Base-by-base conservation (phyloP, 345 rosid genomes). In the Syzygium grande region DNA sequence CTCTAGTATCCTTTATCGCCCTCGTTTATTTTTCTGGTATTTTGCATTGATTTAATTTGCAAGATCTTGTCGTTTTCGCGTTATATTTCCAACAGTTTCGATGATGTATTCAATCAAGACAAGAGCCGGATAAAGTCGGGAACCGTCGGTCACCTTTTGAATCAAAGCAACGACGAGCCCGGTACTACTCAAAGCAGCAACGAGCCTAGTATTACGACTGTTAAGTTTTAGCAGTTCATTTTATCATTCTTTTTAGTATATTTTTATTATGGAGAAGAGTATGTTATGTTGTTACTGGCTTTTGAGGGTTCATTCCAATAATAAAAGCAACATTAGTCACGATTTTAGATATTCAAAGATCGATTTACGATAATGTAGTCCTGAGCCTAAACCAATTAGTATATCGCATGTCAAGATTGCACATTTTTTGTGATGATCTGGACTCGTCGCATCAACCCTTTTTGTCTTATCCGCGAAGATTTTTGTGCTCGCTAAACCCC, bases 381-480 rank as follows among this genome's bases (percentile, higher is more conserved):
- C 34, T 1, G 12, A 0, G 4, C 1, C 0, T 59, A 56, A 56
- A 23, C 11, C 68, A 27, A 59, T 59, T n/a, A 9, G 0, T 34
- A 73, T 73, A 34, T 61, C 0, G 0, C 13, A 19, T 19, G 23
- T 73, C 14, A 73, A 73, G 3, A 73, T 38, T 43, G 46, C 4
- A 7, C 25, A 19, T 34, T 34, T 68, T 16, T 10, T 17, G 23
- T 17, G 46, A 73, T 9, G 25, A 34, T 34, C 9, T 19, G 46
- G 46, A 17, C 49, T 34, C 11, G 3, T 73, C 0, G 1, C 7
- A 1, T 38, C 25, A 22, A 17, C 4, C 7, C 7, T 73, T 19
- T 41, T 73, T 10, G 4, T 34, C 8, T 4, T 19, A 19, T 73
- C 6, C 25, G 17, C 0, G 0, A 19, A 19, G 80, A 13, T 73